Percentiles rank a stretch among this genome's conserved stretches.
Evolutionary conservation across 768 basidiomycete genomes (phyloP).

Genomic region (Podaxis pistillaris): DNA sequence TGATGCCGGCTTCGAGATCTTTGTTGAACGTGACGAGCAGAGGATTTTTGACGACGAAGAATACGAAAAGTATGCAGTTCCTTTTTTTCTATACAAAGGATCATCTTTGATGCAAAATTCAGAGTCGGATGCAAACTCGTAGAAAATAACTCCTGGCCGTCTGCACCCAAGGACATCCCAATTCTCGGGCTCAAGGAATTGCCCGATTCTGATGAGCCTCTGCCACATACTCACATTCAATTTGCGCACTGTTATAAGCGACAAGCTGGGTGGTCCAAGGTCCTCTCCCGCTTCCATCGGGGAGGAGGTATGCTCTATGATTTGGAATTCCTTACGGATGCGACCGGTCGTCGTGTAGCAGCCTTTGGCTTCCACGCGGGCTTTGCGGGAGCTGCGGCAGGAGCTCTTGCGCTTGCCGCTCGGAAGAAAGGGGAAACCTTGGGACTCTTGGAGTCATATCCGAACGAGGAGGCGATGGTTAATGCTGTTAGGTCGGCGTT

Average conservation of each 20-base stretch:
- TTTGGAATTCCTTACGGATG: slow-evolving; percentile 91
- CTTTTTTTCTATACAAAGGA: slow-evolving; percentile 6
- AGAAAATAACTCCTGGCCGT: slow-evolving; percentile 86
- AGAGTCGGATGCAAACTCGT: slow-evolving; percentile 92
- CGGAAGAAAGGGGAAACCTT: slow-evolving; percentile 59
- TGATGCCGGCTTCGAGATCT: slow-evolving; percentile 86
- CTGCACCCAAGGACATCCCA: slow-evolving; percentile 66
- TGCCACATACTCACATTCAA: slow-evolving; percentile 94
- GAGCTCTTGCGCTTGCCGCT: slow-evolving; percentile 77
- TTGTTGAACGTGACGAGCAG: slow-evolving; percentile 90
- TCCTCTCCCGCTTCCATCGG: slow-evolving; percentile 81
- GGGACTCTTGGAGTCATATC: slow-evolving; percentile 74
- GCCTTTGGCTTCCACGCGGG: slow-evolving; percentile 99
- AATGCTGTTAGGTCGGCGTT: slow-evolving; percentile 62
- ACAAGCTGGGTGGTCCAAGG: slow-evolving; percentile 88
- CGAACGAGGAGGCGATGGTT: slow-evolving; percentile 85
- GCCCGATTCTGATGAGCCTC: slow-evolving; percentile 74
- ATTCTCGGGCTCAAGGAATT: slow-evolving; percentile 98
- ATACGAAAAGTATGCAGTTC: slow-evolving; percentile 77
- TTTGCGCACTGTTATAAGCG: slow-evolving; percentile 98
- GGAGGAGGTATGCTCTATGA: slow-evolving; percentile 91
- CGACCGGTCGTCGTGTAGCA: slow-evolving; percentile 83
- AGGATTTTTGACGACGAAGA: slow-evolving; percentile 93
- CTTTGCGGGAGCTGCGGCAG: slow-evolving; percentile 95
- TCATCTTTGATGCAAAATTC: slow-evolving; percentile 26